Conservation (phyloP, 208 protist species). For the Zelonia costaricensis region DNA sequence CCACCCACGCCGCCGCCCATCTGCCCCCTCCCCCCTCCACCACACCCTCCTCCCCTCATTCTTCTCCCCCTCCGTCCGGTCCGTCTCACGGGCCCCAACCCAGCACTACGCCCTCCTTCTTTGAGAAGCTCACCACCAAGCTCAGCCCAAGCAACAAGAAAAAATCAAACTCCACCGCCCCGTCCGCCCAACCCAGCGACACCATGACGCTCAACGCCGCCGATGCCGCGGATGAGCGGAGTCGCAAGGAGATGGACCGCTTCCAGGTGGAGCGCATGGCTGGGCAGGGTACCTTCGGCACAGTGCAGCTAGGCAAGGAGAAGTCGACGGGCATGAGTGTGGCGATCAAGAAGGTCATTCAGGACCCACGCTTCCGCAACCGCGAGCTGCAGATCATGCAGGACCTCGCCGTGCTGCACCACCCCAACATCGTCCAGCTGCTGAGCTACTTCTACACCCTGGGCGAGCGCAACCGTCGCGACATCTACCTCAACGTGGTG, state of each 20-base stretch:
- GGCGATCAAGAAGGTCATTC: constrained; percentile 93
- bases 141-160: constrained; percentile 31
- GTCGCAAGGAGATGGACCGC: constrained; percentile 75
- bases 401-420: constrained; percentile 83
- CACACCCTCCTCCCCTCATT: not conserved
- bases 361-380: constrained; percentile 99
- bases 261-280: constrained; percentile 94
- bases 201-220: constrained; percentile 61
- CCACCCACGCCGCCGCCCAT: not conserved
- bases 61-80: not conserved
- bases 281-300: constrained; percentile 97
- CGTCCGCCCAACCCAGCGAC: constrained; percentile 14
- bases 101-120: constrained; percentile 25
- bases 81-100: no score
- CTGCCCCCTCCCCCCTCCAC: not conserved
- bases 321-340: constrained; percentile 60
- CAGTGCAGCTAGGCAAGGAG: constrained; percentile 93
- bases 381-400: constrained; percentile 95
- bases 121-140: constrained; percentile 20
- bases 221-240: constrained; percentile 70
- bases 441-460: constrained; percentile 97
- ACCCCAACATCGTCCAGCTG: constrained; percentile 95
- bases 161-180: constrained; percentile 19
- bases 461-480: constrained; percentile 91
- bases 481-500: constrained; percentile 99